phyloP scores from a whole-genome alignment of 495 filamentous ascomycete genomes.

The Aspergillus nidulans region DNA sequence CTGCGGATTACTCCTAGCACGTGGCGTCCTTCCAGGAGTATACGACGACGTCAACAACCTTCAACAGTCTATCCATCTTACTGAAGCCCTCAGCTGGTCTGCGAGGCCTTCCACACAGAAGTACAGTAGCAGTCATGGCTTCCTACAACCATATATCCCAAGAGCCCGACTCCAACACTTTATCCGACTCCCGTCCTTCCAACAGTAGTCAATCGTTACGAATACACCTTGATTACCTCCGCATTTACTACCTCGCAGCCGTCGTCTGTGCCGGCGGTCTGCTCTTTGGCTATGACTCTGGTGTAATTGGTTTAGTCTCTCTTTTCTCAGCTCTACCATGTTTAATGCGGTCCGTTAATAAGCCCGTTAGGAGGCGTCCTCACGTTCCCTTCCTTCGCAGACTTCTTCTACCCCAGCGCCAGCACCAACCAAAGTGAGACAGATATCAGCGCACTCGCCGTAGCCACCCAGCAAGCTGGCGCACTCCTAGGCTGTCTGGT shows the following conservation, averaged over 20 bases:
- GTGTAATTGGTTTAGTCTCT: constrained; percentile 34
- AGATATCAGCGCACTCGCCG: constrained; percentile 43
- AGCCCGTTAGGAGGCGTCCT: constrained; percentile 48
- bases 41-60: background rate
- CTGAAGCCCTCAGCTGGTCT: too few species aligned
- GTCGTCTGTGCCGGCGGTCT: constrained; percentile 44
- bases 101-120: too few species aligned
- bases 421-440: constrained; percentile 30
- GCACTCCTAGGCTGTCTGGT: constrained; percentile 46
- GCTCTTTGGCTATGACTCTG: constrained; percentile 43
- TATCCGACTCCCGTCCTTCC: background rate
- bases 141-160: too few species aligned
- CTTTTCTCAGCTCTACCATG: background rate
- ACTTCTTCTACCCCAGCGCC: constrained; percentile 39
- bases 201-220: background rate
- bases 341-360: too few species aligned
- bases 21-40: background rate
- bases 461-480: constrained; percentile 45
- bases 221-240: constrained; percentile 23
- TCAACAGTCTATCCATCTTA: background rate
- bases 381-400: constrained; percentile 43
- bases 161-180: too few species aligned
- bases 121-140: too few species aligned
- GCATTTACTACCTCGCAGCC: constrained; percentile 51
- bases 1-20: too few species aligned